Conservation (phyloP, 257 asterid species). For the Capsicum rhomboideum region DNA sequence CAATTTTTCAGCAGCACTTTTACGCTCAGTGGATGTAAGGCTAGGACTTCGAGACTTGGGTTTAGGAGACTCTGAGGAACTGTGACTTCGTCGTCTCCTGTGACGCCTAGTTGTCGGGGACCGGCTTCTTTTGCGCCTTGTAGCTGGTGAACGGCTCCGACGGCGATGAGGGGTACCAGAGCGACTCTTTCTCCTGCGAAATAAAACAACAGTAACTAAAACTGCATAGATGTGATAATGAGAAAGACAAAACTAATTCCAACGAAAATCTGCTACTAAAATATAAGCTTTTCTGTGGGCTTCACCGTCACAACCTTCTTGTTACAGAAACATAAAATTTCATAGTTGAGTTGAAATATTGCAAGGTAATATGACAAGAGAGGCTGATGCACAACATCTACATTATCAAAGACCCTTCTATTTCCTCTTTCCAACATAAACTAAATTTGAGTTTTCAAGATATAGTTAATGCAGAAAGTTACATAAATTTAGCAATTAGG, state of each 20-base stretch:
- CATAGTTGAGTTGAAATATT: neutral
- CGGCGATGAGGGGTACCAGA: slow-evolving; percentile 42
- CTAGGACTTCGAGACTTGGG: slow-evolving; percentile 53
- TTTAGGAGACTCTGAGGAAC: slow-evolving; percentile 53
- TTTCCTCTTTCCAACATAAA: neutral
- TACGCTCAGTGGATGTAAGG: slow-evolving; percentile 37
- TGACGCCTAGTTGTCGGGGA: slow-evolving; percentile 61
- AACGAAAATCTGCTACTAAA: neutral
- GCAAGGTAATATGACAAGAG: neutral
- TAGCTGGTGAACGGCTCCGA: slow-evolving; percentile 59
- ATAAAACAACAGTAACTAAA: neutral
- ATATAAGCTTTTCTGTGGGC: neutral
- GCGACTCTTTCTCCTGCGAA: slow-evolving; percentile 57
- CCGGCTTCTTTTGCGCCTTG: slow-evolving; percentile 57
- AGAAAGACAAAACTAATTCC: neutral
- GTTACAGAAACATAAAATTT: neutral
- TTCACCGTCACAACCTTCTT: neutral
- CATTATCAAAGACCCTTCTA: neutral
- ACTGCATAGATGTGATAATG: neutral
- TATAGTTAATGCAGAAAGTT: too few species aligned
- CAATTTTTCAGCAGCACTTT: slow-evolving; percentile 45
- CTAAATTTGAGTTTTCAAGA: neutral
- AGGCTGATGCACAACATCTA: neutral
- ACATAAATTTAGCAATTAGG: neutral
- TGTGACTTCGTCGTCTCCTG: slow-evolving; percentile 54